Base-by-base conservation (phyloP, 805 yeast genomes). In the Barnettozyma wickerhamii region DNA sequence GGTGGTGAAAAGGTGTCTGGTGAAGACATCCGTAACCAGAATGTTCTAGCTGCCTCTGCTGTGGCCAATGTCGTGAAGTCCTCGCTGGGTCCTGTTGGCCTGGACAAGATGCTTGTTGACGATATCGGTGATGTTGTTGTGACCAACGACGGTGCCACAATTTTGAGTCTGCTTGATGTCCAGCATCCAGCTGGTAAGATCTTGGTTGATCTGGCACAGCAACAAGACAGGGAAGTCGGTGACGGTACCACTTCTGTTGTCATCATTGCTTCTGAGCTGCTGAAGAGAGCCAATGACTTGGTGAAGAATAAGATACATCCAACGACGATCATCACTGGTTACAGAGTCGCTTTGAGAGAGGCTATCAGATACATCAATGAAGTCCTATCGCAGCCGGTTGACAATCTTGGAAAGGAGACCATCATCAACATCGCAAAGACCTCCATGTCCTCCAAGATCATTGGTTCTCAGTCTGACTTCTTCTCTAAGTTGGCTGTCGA, bases 141-240 rank as follows among this genome's bases (percentile, higher is more conserved):
- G 37, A 93, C 99, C 34, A 93, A 93, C 65, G 99, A 93, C 65
- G 99, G 99, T 51, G 99, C 99, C 45, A 93, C 99, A 5, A 93
- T 93, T 55, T 71, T 93, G 49, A 75, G 88, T 9, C 66, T 95
- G 39, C 71, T 93, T 50, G 99, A 93, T 60, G 98, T 93, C 38
- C 96, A 93, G 66, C 99, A 93, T 63, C 99, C 99, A 27, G 99
- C 99, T 1, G 99, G 98, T 14, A 91, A 89, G 68, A 93, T 93
- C 54, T 71, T 93, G 43, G 99, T 93, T 37, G 98, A 93, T 59
- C 74, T 93, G 58, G 99, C 99, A 3, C 96, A 93, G 64, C 98
- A 93, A 64, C 99, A 93, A 69, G 99, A 93, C 64, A 79, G 96
- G 56, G 99, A 93, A 66, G 96, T 93, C 40, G 99, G 97, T 46